Conservation (phyloP, 1,139 yeast species). For the Magnusiomyces magnusii region DNA sequence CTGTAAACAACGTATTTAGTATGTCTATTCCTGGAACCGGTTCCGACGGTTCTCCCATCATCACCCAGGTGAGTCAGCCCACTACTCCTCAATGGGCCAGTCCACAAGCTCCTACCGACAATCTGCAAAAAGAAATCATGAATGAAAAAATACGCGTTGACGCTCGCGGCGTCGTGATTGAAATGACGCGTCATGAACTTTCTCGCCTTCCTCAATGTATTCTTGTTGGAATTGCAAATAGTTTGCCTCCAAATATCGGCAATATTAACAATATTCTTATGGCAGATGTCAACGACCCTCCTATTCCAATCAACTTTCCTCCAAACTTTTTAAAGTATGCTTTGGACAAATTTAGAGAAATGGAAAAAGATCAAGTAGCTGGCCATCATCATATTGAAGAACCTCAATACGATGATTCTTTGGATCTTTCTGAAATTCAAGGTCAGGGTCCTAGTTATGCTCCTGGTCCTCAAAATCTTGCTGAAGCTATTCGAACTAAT, state of each 20-base stretch:
- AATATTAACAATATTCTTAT: neutral
- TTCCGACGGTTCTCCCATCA: neutral
- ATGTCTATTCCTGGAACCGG: slow-evolving; percentile 1
- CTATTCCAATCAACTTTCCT: slow-evolving; percentile 51
- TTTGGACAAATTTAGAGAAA: slow-evolving; percentile 52
- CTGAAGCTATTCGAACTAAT: slow-evolving; percentile 60
- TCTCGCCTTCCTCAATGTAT: slow-evolving; percentile 90
- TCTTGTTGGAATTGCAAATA: slow-evolving; percentile 82
- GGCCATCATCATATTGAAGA: neutral
- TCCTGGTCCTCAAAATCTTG: slow-evolving; percentile 31
- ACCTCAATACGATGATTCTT: slow-evolving; percentile 2
- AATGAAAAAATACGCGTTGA: slow-evolving; percentile 44
- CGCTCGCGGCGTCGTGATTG: slow-evolving; percentile 55
- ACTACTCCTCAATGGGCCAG: neutral
- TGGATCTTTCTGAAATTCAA: slow-evolving; percentile 3
- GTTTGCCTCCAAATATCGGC: slow-evolving; percentile 47
- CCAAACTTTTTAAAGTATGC: slow-evolving; percentile 83
- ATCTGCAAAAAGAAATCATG: neutral
- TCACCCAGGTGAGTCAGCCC: slow-evolving; percentile 2
- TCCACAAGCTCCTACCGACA: neutral
- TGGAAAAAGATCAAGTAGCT: slow-evolving; percentile 23
- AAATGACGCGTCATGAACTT: slow-evolving; percentile 78
- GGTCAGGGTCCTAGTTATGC: slow-evolving; percentile 6
- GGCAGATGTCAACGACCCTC: slow-evolving; percentile 14
- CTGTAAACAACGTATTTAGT: neutral